Percentiles rank a stretch among this genome's conserved stretches.
Evolutionary conservation across 345 rosid genomes (phyloP).

Genomic region (Mangifera indica): DNA sequence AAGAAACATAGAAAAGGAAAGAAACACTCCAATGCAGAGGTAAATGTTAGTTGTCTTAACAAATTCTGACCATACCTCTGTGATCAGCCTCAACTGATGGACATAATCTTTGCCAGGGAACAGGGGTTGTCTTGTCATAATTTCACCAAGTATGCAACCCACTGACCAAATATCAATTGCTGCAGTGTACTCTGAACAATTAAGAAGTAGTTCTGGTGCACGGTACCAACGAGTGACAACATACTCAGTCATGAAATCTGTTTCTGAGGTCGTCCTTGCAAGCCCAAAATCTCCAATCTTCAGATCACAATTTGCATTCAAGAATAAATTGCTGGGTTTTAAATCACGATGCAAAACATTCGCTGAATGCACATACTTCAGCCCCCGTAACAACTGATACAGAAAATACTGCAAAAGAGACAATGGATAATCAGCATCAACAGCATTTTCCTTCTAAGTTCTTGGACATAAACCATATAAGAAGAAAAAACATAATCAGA

Average conservation of each 20-base stretch:
- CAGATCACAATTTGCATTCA: conserved; percentile 89
- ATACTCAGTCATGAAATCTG: conserved; percentile 98
- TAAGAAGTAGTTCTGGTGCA: conserved; percentile 95
- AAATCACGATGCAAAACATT: conserved; percentile 91
- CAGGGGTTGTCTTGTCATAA: conserved; percentile 76
- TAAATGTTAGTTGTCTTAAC: not conserved
- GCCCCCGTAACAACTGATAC: conserved; percentile 93
- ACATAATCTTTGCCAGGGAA: conserved; percentile 98
- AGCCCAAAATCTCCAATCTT: conserved; percentile 98
- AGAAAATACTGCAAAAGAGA: conserved; percentile 75
- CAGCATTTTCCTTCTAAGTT: conserved; percentile 10
- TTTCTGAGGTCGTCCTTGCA: conserved; percentile 97
- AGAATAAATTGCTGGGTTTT: conserved; percentile 89
- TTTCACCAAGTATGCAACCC: conserved; percentile 97
- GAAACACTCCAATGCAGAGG: not conserved
- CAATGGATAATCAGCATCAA: conserved; percentile 22
- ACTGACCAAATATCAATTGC: conserved; percentile 99
- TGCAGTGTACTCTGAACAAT: conserved; percentile 97
- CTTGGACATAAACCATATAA: not conserved
- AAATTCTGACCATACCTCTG: conserved; percentile 62
- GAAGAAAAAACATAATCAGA: not conserved
- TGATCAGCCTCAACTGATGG: conserved; percentile 89
- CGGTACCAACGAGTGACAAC: conserved; percentile 99
- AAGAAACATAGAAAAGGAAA: not conserved
- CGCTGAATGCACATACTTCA: conserved; percentile 91